A percentile compares a stretch with the other conserved stretches of the same genome.
phyloP scores from a whole-genome alignment of 495 filamentous ascomycete species.

The Aspergillus asperescens region DNA sequence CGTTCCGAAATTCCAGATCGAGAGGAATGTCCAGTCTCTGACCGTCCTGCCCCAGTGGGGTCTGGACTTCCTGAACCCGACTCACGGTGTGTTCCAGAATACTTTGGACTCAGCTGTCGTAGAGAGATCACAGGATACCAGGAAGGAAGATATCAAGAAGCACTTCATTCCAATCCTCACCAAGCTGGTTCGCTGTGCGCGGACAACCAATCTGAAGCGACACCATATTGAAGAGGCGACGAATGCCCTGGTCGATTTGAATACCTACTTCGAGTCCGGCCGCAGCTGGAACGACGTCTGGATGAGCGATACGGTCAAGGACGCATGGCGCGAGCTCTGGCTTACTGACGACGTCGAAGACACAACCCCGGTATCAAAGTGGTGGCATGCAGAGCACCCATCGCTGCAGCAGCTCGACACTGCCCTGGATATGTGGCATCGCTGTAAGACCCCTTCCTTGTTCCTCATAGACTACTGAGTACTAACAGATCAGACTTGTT shows the following conservation, averaged over 20 bases:
- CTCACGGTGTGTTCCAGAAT: conserved; percentile 56
- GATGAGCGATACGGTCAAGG: conserved; percentile 53
- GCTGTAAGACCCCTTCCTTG: conserved; percentile 25
- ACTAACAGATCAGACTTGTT: conserved; percentile 41
- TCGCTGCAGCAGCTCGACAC: conserved; percentile 51
- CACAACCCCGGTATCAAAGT: conserved; percentile 43
- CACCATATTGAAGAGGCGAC: conserved; percentile 49
- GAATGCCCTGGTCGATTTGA: conserved; percentile 52
- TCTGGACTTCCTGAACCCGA: conserved; percentile 55
- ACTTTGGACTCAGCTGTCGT: conserved; percentile 57
- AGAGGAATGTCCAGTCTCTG: conserved; percentile 57
- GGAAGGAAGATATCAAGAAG: conserved; percentile 46
- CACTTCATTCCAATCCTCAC: conserved; percentile 58
- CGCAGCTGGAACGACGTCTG: conserved; percentile 59
- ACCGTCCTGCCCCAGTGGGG: conserved; percentile 63
- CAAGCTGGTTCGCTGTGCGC: conserved; percentile 50
- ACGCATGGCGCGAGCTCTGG: conserved; percentile 57
- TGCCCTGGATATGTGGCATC: conserved; percentile 55
- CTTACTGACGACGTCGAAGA: conserved; percentile 50
- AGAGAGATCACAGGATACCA: conserved; percentile 42
- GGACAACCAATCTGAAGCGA: conserved; percentile 43
- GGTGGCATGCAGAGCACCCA: conserved; percentile 52
- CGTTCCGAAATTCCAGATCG: conserved; percentile 58
- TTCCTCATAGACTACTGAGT: not conserved
- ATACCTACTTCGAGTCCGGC: conserved; percentile 53